Percentiles rank a stretch among this genome's conserved stretches.
Evolutionary conservation across 192 early-diverging fungal species (phyloP).

Genomic region (Podila verticillata): DNA sequence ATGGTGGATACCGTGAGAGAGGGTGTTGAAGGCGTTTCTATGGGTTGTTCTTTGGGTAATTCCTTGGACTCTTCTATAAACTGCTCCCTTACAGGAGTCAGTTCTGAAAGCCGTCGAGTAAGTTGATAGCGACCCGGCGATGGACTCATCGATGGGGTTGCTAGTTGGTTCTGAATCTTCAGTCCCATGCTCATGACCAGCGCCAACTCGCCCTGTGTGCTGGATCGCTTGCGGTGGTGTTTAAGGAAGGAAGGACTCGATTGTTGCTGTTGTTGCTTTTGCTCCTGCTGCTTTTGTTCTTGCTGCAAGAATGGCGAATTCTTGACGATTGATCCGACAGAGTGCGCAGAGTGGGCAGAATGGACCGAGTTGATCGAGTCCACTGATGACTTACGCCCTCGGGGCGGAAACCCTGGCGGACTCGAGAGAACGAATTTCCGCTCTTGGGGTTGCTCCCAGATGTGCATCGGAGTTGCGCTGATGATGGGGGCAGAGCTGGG

Average conservation of each 20-base stretch:
- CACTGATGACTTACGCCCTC: too few relatives aligned
- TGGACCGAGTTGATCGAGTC: not conserved
- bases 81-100: not conserved
- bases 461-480: too few relatives aligned
- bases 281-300: constrained; percentile 1
- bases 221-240: not conserved
- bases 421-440: not conserved
- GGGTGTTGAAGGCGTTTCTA: not conserved
- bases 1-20: not conserved
- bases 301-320: not conserved
- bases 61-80: not conserved
- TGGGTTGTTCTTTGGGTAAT: too few relatives aligned
- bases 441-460: constrained; percentile 1
- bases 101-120: not conserved
- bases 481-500: too few relatives aligned
- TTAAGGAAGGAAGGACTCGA: not conserved
- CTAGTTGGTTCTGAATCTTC: not conserved
- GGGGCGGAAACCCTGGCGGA: not conserved
- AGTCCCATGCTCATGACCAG: not conserved
- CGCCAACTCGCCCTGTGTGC: not conserved
- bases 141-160: too few relatives aligned
- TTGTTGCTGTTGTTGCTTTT: constrained; percentile 14
- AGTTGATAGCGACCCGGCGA: not conserved
- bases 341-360: not conserved
- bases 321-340: not conserved